Evolutionary conservation across 2,329 filamentous ascomycete species (phyloP), one percentile per base, ranked within the genome.

Genomic region (Sclerotinia minor): DNA sequence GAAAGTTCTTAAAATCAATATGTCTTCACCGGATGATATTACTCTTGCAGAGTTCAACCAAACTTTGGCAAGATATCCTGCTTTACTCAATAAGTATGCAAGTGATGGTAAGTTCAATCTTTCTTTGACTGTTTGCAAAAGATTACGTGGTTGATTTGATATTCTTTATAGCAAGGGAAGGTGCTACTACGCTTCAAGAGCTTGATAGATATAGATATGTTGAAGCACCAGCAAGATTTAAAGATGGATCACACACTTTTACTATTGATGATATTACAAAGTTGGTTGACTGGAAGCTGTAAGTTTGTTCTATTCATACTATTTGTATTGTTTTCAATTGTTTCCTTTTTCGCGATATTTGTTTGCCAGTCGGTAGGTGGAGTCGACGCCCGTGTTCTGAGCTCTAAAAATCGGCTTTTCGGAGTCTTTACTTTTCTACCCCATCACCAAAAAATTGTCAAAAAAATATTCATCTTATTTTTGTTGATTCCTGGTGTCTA

Each of bases 221-320:
- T 11, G 80, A 82, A 29, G 85, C 88, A 2, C 80, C 84, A 1
- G 73, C 77, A 1, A 70, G 73, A 1, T 86, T 90, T 69, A 76
- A 76, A 3, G 75, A 76, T 64, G 72, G 74, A 9, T 72, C 75
- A 41, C 72, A 71, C 7, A 72, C 75, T 53, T 6, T 72, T 74
- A 26, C 77, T 15, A 84, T 92, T 79, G 79, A 76, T 2, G 84
- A 91, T 73, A 80, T 91, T 45, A 83, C 85, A 72, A 80, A 74
- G 26, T 80, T 92, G 4, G 84, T 91, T 13, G 83, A 89, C 58
- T 92, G 89, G 89, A 92, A 92, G 76, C 80, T 92, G 86, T 90
- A 79, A 76, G 86, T 77, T 55, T 19, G 52, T 13, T 35, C 2
- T 24, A 38, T 49, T 49, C n/a, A 1, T 3, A 38, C 21, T 8